These are phyloP conservation scores for Toxoplasma gondii DNA, from an alignment of 169 alveolate species.

Conservation along the genomic window DNA sequence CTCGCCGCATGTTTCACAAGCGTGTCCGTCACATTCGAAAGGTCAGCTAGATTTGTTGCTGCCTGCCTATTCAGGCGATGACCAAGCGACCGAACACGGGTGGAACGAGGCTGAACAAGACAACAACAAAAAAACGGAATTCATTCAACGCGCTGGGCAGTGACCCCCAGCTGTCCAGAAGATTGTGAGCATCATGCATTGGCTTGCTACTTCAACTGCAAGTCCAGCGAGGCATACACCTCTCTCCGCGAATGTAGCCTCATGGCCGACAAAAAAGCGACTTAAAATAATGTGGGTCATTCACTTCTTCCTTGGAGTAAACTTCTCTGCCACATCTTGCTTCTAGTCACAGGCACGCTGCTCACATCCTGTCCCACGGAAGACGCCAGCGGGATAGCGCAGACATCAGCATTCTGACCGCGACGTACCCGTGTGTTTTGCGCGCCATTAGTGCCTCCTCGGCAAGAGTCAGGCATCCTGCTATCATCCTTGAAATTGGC, in stretches of 20 bases:
- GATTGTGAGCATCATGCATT: too few relatives aligned
- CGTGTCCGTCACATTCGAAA: neutral
- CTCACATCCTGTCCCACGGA: neutral
- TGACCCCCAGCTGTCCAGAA: too few relatives aligned
- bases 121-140: too few relatives aligned
- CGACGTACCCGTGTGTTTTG: neutral
- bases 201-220: too few relatives aligned
- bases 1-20: neutral
- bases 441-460: neutral
- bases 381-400: neutral
- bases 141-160: too few relatives aligned
- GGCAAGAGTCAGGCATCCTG: neutral
- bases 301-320: too few relatives aligned
- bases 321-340: too few relatives aligned
- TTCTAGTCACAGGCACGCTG: too few relatives aligned
- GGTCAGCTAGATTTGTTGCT: neutral
- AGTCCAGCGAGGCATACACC: too few relatives aligned
- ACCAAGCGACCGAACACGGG: neutral
- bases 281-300: too few relatives aligned
- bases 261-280: too few relatives aligned
- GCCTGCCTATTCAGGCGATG: neutral
- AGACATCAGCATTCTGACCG: neutral
- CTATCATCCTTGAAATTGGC: neutral
- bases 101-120: conserved; percentile 4
- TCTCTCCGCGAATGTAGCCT: too few relatives aligned